These are phyloP conservation scores for Cydonia oblonga DNA, from an alignment of 331 rosid species.

Conservation along the genomic window DNA sequence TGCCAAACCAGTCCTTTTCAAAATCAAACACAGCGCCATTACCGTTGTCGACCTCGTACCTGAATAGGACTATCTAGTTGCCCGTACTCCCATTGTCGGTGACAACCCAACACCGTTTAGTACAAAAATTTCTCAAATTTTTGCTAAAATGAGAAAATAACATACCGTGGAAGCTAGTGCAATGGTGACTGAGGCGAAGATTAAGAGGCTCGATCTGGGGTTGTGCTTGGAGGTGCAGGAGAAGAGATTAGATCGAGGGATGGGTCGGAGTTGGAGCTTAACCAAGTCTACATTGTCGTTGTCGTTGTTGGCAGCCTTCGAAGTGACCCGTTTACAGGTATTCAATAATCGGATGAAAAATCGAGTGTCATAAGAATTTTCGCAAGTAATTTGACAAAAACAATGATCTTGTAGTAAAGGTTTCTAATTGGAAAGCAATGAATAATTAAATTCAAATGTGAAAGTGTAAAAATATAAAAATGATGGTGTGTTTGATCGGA, in stretches of 20 bases:
- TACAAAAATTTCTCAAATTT: not conserved
- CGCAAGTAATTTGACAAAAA: not conserved
- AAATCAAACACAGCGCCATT: conserved; percentile 31
- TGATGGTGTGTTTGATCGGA: conserved; percentile 1
- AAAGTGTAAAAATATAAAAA: not conserved
- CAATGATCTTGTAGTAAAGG: not conserved
- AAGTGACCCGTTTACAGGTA: not conserved
- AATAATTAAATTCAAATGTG: not conserved
- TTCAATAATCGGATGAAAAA: no score
- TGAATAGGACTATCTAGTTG: conserved; percentile 11
- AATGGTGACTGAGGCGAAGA: conserved; percentile 19
- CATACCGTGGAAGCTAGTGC: no score
- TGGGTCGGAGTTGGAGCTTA: conserved; percentile 48
- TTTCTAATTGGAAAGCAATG: not conserved
- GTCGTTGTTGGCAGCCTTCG: not conserved
- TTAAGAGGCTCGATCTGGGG: conserved; percentile 5
- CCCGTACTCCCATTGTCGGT: no score
- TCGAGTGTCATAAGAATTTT: conserved; percentile 7
- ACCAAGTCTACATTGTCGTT: conserved; percentile 43
- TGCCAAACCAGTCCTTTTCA: conserved; percentile 27
- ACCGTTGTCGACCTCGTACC: conserved; percentile 19
- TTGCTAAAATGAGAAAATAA: conserved; percentile 6
- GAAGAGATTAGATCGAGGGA: conserved; percentile 48
- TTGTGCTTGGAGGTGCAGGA: conserved; percentile 30
- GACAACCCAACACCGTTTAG: no score